phyloP scores from a whole-genome alignment of 768 basidiomycete genomes.

The Boletus vermiculosoides region DNA sequence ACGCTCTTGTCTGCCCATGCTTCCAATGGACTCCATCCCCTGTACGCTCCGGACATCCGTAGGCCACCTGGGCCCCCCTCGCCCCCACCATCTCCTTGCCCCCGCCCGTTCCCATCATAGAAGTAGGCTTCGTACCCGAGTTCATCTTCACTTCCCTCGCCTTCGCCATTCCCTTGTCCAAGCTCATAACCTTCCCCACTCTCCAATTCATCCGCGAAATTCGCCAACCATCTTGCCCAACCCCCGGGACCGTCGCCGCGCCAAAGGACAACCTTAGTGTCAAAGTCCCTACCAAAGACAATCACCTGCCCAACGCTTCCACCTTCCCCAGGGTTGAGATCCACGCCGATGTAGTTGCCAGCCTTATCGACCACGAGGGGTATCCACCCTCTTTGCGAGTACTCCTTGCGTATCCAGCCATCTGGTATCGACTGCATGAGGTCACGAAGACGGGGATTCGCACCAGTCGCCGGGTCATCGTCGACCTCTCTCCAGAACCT shows the following conservation, averaged over 20 bases:
- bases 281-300: constrained; percentile 98
- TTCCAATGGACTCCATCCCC: constrained; percentile 90
- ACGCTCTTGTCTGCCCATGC: constrained; percentile 91
- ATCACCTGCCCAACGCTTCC: constrained; percentile 91
- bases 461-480: constrained; percentile 81
- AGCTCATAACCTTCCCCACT: constrained; percentile 86
- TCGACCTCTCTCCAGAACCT: constrained; percentile 95
- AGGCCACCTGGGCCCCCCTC: constrained; percentile 71
- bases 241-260: constrained; percentile 86
- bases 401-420: constrained; percentile 83
- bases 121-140: constrained; percentile 88
- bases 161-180: constrained; percentile 52
- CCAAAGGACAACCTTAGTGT: constrained; percentile 95
- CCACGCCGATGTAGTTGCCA: constrained; percentile 96
- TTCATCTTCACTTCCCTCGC: constrained; percentile 78
- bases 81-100: constrained; percentile 75
- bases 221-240: constrained; percentile 93
- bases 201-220: constrained; percentile 91
- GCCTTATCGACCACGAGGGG: constrained; percentile 91
- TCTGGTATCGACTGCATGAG: constrained; percentile 89
- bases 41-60: constrained; percentile 79
- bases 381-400: constrained; percentile 95
- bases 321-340: constrained; percentile 79
- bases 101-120: constrained; percentile 74
- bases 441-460: constrained; percentile 65